Base-by-base conservation (phyloP, 352 stramenopile species). In the Elongisporangium undulatum region DNA sequence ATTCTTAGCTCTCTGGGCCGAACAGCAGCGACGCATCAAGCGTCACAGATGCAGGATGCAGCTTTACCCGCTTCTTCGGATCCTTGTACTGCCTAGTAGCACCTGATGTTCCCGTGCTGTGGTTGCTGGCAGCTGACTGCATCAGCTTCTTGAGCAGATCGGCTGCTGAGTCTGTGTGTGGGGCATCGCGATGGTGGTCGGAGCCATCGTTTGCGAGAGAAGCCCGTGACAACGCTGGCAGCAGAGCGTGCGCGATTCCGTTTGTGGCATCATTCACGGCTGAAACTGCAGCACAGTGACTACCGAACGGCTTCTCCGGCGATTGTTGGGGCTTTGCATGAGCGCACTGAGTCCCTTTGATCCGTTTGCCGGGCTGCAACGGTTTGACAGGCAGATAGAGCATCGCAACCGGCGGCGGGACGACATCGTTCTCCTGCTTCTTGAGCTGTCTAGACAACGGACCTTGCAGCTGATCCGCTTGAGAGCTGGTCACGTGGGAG, bases 341-440 rank as follows among this genome's bases (percentile, higher is more conserved):
- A 41, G 29, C 29, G 9, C 13, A 41, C 8, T 41, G 29, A 23
- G 65, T 56, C 0, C 67, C 64, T 55, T 56, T 69, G 45, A 60
- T 52, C 16, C 82, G 48, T 21, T 68, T 75, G 6, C 75, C 77
- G 24, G 51, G 8, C 0, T 52, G 52, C 7, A 77, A 56, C 2
- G 68, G 58, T 59, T 84, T 87, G n/a, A 68, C 82, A 4, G 77
- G 75, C 6, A 90, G 54, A 50, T 90, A 90, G 2, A 87, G 50
- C 66, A 90, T 85, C 2, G 68, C 64, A 0, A 88, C 59, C 13
- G 69, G 68, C 13, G 69, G 75, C 13, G 16, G 34, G 16, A 48
- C 16, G 0, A 48, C 48, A 12, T 52, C 41, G 19, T 59, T 56
- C 9, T 55, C 66, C 5, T 74, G 63, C 12, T 62, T 54, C 56